Percentiles rank a stretch among this genome's conserved stretches.
Conservation (phyloP, 306 rosid species). For the Trifolium pratense region DNA sequence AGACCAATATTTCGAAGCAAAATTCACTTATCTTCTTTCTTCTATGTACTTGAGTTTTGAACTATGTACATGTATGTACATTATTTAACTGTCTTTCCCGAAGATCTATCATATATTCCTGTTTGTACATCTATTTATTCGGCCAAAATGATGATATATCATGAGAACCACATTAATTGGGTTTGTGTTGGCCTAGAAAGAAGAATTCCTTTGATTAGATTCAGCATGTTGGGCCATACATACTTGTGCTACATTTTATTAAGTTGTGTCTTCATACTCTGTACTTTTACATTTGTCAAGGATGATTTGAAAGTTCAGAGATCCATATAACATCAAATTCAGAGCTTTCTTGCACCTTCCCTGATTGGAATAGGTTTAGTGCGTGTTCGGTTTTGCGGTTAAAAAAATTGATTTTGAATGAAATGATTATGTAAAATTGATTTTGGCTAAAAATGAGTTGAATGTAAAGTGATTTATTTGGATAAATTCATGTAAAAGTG, state of each 20-base stretch:
- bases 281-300: constrained; percentile 22
- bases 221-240: constrained; percentile 9
- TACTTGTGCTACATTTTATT: constrained; percentile 23
- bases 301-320: constrained; percentile 30
- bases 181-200: not conserved
- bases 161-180: constrained; percentile 11
- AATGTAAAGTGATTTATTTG: not conserved
- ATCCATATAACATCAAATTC: constrained; percentile 12
- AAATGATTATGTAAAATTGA: not conserved
- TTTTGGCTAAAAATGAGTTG: not conserved
- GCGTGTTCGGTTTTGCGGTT: not conserved
- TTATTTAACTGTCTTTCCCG: constrained; percentile 5
- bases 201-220: not conserved
- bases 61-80: constrained; percentile 15
- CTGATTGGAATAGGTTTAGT: constrained; percentile 32
- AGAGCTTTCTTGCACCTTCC: constrained; percentile 31
- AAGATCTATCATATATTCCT: constrained; percentile 20
- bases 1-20: constrained; percentile 29
- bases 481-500: not conserved
- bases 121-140: constrained; percentile 25
- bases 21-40: constrained; percentile 14
- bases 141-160: constrained; percentile 37
- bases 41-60: constrained; percentile 10
- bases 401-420: not conserved
- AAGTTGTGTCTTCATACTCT: constrained; percentile 25